These are phyloP conservation scores for Cladosporium sp. DNA, from an alignment of 2,329 filamentous ascomycete species.

Conservation along the genomic window DNA sequence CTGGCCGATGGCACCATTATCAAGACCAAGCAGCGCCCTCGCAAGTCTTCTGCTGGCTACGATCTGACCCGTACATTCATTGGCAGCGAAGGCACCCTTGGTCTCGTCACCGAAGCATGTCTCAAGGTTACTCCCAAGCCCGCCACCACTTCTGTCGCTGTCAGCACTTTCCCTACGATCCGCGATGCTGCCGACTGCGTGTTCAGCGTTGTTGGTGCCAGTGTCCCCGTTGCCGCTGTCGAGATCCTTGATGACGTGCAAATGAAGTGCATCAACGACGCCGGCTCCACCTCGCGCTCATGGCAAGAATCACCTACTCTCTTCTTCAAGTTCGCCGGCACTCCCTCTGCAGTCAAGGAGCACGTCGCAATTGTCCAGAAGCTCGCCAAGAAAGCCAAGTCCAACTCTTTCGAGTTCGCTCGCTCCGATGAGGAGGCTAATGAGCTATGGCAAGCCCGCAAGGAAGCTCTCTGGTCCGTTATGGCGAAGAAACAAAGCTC, in stretches of 20 bases:
- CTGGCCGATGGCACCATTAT: conserved; percentile 87
- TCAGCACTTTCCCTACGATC: conserved; percentile 65
- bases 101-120: conserved; percentile 86
- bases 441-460: conserved; percentile 74
- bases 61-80: conserved; percentile 88
- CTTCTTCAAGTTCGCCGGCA: conserved; percentile 76
- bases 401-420: conserved; percentile 71
- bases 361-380: conserved; percentile 70
- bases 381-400: conserved; percentile 60
- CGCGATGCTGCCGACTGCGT: conserved; percentile 78
- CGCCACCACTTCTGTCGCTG: conserved; percentile 76
- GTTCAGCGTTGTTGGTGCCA: conserved; percentile 74
- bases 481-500: conserved; percentile 64
- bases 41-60: conserved; percentile 90
- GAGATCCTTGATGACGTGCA: conserved; percentile 92
- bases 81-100: conserved; percentile 87
- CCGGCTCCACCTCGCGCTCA: conserved; percentile 62
- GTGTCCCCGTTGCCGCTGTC: conserved; percentile 84
- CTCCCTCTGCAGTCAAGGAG: conserved; percentile 70
- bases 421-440: conserved; percentile 63
- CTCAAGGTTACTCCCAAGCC: conserved; percentile 84
- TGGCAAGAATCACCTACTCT: conserved; percentile 73
- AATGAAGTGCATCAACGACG: conserved; percentile 73
- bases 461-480: conserved; percentile 73
- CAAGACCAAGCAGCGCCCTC: conserved; percentile 82